A percentile compares a stretch with the other conserved stretches of the same genome.
These are phyloP conservation scores for Rhizodiscina lignyota DNA, from an alignment of 495 filamentous ascomycete species.

Conservation along the genomic window DNA sequence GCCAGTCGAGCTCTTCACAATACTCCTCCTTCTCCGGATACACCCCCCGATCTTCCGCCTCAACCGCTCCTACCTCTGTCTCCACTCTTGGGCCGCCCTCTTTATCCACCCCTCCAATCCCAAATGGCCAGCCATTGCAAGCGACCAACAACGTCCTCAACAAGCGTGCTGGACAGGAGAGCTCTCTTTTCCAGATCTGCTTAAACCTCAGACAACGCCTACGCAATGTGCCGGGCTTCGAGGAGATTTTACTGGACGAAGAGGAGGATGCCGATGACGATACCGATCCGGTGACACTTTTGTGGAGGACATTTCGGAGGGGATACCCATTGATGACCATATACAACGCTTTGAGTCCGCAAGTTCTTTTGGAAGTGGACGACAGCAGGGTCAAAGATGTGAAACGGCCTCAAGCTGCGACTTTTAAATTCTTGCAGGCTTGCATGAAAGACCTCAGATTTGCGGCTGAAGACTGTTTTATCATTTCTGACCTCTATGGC, in stretches of 20 bases:
- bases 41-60: conserved; percentile 20
- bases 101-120: conserved; percentile 15
- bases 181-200: conserved; percentile 90
- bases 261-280: conserved; percentile 48
- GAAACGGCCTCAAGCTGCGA: conserved; percentile 48
- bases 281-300: conserved; percentile 68
- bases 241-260: conserved; percentile 46
- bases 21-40: conserved; percentile 22
- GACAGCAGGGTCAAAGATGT: conserved; percentile 24
- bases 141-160: conserved; percentile 89
- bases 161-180: conserved; percentile 68
- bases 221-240: conserved; percentile 67
- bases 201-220: conserved; percentile 65
- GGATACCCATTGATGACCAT: conserved; percentile 76
- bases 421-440: conserved; percentile 55
- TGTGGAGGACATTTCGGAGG: conserved; percentile 77
- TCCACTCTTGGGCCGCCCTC: conserved; percentile 21
- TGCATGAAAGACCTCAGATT: conserved; percentile 58
- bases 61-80: conserved; percentile 18
- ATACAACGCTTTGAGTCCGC: conserved; percentile 68
- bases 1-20: conserved; percentile 15
- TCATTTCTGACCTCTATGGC: conserved; percentile 80
- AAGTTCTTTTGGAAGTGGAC: conserved; percentile 45
- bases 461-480: conserved; percentile 66
- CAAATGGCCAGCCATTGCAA: conserved; percentile 41